Evolutionary conservation across 352 stramenopile genomes (phyloP).

Genomic region (Phytopythium montanum): DNA sequence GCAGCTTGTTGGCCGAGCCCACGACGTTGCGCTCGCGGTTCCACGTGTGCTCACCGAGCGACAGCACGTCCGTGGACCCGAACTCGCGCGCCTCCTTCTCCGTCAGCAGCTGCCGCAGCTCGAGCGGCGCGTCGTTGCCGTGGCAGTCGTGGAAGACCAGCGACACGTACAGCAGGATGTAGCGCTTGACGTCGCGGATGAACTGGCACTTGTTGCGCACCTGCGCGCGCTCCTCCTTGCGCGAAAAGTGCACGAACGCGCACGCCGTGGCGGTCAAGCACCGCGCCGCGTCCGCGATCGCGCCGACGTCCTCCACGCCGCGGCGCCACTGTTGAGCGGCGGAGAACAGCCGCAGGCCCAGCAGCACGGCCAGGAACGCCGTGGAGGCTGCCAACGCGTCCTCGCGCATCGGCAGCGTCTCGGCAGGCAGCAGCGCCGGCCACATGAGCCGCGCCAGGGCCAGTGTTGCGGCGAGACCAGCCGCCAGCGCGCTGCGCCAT

Average conservation of each 20-base stretch:
- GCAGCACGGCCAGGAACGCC: slow-evolving; percentile 32
- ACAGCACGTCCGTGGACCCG: slow-evolving; percentile 29
- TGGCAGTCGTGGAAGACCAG: slow-evolving; percentile 61
- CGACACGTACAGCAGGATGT: slow-evolving; percentile 48
- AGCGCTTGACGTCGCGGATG: slow-evolving; percentile 55
- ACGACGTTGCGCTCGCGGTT: slow-evolving; percentile 40
- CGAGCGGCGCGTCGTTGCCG: slow-evolving; percentile 27
- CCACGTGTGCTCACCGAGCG: slow-evolving; percentile 38
- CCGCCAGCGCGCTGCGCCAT: slow-evolving; percentile 16
- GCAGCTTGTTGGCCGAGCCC: slow-evolving; percentile 45
- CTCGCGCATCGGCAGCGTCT: slow-evolving; percentile 17
- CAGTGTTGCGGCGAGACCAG: slow-evolving; percentile 18
- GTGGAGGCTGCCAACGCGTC: slow-evolving; percentile 34
- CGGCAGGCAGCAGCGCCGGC: slow-evolving; percentile 17
- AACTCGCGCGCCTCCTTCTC: slow-evolving; percentile 41
- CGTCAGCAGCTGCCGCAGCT: slow-evolving; percentile 39
- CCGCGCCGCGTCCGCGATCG: slow-evolving; percentile 35
- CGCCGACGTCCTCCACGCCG: slow-evolving; percentile 34
- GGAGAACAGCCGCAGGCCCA: slow-evolving; percentile 36
- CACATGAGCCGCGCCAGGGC: slow-evolving; percentile 18
- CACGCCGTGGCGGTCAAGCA: slow-evolving; percentile 34
- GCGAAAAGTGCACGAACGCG: slow-evolving; percentile 44
- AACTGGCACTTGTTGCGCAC: slow-evolving; percentile 47
- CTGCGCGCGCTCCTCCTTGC: slow-evolving; percentile 29
- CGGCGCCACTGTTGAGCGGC: slow-evolving; percentile 43